Evolutionary conservation across 2,329 filamentous ascomycete genomes (phyloP).

Genomic region (Colletotrichum magnum): DNA sequence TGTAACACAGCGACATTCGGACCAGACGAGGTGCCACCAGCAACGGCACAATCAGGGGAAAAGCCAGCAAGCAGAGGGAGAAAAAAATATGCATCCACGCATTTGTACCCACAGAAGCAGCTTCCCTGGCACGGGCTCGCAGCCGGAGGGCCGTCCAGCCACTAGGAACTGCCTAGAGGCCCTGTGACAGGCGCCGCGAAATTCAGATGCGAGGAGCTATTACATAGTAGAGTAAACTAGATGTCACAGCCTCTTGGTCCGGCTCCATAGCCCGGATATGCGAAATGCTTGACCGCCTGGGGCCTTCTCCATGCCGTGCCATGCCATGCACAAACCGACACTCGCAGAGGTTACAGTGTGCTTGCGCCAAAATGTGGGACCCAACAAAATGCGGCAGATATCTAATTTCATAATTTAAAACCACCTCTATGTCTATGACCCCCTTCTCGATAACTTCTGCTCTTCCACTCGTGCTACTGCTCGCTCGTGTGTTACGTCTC

Average conservation of each 20-base stretch:
- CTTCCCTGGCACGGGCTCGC: conserved; percentile 2
- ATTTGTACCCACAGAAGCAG: neutral
- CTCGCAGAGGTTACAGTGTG: conserved; percentile 8
- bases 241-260: conserved; percentile 24
- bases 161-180: neutral
- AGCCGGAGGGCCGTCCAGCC: conserved; percentile 4
- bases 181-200: conserved; percentile 20
- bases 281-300: conserved; percentile 35
- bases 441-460: conserved; percentile 23
- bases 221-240: too few species aligned
- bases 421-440: conserved; percentile 15
- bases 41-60: neutral
- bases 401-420: conserved; percentile 41
- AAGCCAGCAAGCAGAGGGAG: neutral
- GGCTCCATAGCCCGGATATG: conserved; percentile 12
- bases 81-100: neutral
- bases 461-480: conserved; percentile 26
- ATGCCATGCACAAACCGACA: neutral
- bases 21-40: neutral
- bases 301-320: neutral
- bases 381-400: conserved; percentile 39
- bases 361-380: conserved; percentile 34
- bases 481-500: conserved; percentile 10
- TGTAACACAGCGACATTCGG: conserved; percentile 21
- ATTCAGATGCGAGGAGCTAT: neutral